Evolutionary conservation across 305 asterid genomes (phyloP).

Genomic region (Rubia peregrina): DNA sequence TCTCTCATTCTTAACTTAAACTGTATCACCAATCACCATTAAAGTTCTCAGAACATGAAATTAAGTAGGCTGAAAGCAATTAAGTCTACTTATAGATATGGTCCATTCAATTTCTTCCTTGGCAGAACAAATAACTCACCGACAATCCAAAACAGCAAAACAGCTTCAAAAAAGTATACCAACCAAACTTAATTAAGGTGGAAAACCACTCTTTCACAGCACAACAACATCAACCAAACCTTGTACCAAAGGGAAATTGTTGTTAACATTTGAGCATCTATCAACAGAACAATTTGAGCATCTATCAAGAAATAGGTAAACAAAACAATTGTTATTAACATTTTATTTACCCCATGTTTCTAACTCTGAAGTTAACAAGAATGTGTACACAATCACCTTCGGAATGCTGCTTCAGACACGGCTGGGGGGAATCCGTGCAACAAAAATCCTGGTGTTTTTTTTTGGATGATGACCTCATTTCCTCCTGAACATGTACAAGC

Average conservation of each 20-base stretch:
- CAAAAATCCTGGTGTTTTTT: constrained; percentile 91
- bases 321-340: too few relatives aligned
- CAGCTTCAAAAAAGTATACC: not conserved
- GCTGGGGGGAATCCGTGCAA: constrained; percentile 86
- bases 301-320: too few relatives aligned
- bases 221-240: not conserved
- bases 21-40: constrained; percentile 1
- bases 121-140: constrained; percentile 9
- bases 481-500: constrained; percentile 49
- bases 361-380: not conserved
- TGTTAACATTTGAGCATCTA: too few relatives aligned
- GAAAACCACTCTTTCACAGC: not conserved
- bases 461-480: constrained; percentile 89
- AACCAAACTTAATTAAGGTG: not conserved
- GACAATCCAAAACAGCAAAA: not conserved
- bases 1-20: not conserved
- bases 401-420: constrained; percentile 77
- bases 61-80: not conserved
- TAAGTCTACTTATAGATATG: not conserved
- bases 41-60: not conserved
- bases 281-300: too few relatives aligned
- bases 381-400: constrained; percentile 45
- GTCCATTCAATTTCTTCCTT: constrained; percentile 3
- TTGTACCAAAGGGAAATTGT: not conserved
- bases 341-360: too few relatives aligned